Evolutionary conservation across 2,329 filamentous ascomycete genomes (phyloP), one percentile per base, ranked within the genome.

Genomic region (Ophiostoma tasmaniense): DNA sequence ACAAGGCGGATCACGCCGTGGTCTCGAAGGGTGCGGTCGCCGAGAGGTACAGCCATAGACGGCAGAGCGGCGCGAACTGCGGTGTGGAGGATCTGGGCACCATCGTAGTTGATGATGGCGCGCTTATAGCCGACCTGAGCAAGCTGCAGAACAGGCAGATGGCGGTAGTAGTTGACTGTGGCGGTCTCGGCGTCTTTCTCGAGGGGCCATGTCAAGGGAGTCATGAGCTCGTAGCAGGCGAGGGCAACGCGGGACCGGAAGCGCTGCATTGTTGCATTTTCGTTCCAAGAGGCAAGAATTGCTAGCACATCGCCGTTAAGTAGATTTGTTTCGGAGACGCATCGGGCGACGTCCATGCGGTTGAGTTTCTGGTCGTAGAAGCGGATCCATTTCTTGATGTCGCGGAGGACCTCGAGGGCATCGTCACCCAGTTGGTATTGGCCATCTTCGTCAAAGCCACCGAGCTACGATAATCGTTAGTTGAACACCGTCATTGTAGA

Each of bases 281-380:
- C 89, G 67, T 89, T 86, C 91, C 92, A 97, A 71, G 87, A 81
- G 11, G 92, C 89, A 28, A 99, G 83, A 72, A 99, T 98, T 68
- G 94, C 92, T 69, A 98, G 82, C 69, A 99, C 80, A 78, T 99
- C 95, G 66, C 92, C 91, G 76, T 90, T 90, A 69, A 98, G 87
- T n/a, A 99, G 79, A 76, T 97, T 97, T 62, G 93, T 90, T 78
- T 98, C 93, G 75, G 92, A 89, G 73, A 98, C 83, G 77, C 93
- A 97, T 79, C 95, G 86, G 71, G 94, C 93, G 70, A 99, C 95
- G 76, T 99, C 95, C 83, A 96, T 90, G 73, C 94, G 90, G 77
- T 97, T 96, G 73, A 90, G 88, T 77, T 96, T 96, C 77, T 96
- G 91, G 78, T 97, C 93, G 82, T 95, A 95, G 72, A 97, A 87